Conservation (phyloP, 75 land plant species). For the Pinus albicaulis region DNA sequence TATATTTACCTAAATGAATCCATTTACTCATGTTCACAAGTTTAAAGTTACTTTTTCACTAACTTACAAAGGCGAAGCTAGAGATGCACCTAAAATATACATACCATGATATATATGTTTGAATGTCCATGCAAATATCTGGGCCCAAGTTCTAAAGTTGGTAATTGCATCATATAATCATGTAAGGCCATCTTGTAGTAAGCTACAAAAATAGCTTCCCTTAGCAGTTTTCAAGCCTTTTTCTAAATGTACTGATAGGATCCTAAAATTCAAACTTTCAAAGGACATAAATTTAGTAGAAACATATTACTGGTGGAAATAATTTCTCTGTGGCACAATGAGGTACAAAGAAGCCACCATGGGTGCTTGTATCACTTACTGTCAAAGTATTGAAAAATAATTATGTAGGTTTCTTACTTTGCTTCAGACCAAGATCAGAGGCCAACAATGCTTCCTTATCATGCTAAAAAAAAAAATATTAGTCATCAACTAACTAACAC, state of each 20-base stretch:
- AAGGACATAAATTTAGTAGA: not conserved
- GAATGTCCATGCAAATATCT: constrained; percentile 82
- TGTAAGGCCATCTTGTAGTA: constrained; percentile 12
- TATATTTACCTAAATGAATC: not conserved
- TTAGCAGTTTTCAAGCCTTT: not conserved
- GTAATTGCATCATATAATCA: constrained; percentile 83
- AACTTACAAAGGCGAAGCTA: too few relatives aligned
- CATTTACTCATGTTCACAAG: too few relatives aligned
- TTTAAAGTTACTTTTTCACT: too few relatives aligned
- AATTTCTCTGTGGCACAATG: constrained; percentile 87
- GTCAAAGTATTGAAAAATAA: constrained; percentile 91
- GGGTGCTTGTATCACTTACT: constrained; percentile 91
- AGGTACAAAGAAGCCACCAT: constrained; percentile 92
- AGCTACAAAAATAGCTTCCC: not conserved
- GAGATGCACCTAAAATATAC: not conserved
- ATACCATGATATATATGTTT: constrained; percentile 90
- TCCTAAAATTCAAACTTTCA: not conserved
- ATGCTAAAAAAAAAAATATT: constrained; percentile 23
- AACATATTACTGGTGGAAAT: constrained; percentile 74
- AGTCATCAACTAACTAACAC: not conserved
- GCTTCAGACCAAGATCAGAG: constrained; percentile 73
- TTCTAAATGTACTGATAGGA: not conserved
- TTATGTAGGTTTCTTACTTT: constrained; percentile 71
- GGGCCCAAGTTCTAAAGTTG: constrained; percentile 79
- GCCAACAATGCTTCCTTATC: constrained; percentile 75